phyloP scores from a whole-genome alignment of 805 yeast genomes.

The Saccharomycopsis sp. region DNA sequence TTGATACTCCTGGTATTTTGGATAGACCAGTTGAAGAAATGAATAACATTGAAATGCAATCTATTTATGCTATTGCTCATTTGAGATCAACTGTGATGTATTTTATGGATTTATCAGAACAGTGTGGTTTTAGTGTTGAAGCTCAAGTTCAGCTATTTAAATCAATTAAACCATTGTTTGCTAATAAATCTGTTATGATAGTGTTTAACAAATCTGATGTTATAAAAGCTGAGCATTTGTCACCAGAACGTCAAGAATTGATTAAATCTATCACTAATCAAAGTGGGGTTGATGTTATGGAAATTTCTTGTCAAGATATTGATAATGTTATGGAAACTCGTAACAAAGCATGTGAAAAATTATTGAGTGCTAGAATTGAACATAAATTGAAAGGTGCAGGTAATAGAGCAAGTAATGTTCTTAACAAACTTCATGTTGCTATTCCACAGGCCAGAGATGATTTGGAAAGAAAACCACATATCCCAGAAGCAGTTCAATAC shows the following conservation, averaged over 20 bases:
- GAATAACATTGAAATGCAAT: conserved; percentile 99
- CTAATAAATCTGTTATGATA: conserved; percentile 92
- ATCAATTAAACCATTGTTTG: conserved; percentile 93
- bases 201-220: conserved; percentile 95
- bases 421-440: conserved; percentile 94
- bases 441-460: conserved; percentile 87
- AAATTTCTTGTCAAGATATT: conserved; percentile 88
- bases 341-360: conserved; percentile 95
- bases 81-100: conserved; percentile 92
- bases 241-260: conserved; percentile 63
- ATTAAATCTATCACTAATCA: conserved; percentile 56
- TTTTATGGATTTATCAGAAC: conserved; percentile 98
- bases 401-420: conserved; percentile 67
- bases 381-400: conserved; percentile 92
- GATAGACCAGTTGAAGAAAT: conserved; percentile 99
- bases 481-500: conserved; percentile 67
- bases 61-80: conserved; percentile 97
- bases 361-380: conserved; percentile 91
- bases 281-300: conserved; percentile 87
- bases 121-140: conserved; percentile 96
- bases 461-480: conserved; percentile 64
- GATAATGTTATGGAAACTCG: conserved; percentile 94
- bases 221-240: conserved; percentile 76
- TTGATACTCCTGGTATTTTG: conserved; percentile 97
- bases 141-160: conserved; percentile 97